Percentiles rank a stretch among this genome's conserved stretches.
Conservation (phyloP, 2,329 filamentous ascomycete species). For the Stagonosporopsis vannaccii region DNA sequence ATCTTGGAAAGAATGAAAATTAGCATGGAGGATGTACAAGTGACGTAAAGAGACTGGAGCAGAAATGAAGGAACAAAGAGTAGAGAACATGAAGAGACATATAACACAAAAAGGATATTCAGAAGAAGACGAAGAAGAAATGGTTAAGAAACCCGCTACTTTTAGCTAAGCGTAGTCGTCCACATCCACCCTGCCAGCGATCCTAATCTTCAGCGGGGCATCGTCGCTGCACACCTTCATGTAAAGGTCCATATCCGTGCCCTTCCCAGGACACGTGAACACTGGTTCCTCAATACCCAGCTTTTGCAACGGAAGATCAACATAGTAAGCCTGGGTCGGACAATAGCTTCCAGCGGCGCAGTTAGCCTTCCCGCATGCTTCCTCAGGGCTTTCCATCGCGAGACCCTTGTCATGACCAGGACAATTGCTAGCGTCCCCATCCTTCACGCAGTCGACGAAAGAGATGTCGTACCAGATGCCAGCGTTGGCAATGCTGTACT, state of each 20-base stretch:
- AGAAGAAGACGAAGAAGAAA: background rate
- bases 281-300: conserved; percentile 34
- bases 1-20: background rate
- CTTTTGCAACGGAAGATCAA: conserved; percentile 30
- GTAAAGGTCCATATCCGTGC: conserved; percentile 28
- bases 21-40: background rate
- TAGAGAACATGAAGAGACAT: background rate
- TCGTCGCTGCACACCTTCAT: conserved; percentile 33
- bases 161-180: conserved; percentile 8
- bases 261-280: conserved; percentile 28
- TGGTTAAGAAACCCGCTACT: background rate
- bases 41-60: no score
- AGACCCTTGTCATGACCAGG: conserved; percentile 34
- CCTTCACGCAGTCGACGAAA: conserved; percentile 37
- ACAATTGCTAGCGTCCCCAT: conserved; percentile 27
- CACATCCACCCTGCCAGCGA: conserved; percentile 26
- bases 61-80: background rate
- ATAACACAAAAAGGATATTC: background rate
- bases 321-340: conserved; percentile 36
- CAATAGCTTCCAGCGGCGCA: conserved; percentile 34
- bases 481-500: conserved; percentile 31
- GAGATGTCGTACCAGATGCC: conserved; percentile 40
- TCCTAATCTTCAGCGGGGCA: conserved; percentile 30
- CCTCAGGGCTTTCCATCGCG: conserved; percentile 24
- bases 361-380: conserved; percentile 21